These are phyloP conservation scores for Spencermartinsiella europaea DNA, from an alignment of 805 yeast genomes.

Conservation along the genomic window DNA sequence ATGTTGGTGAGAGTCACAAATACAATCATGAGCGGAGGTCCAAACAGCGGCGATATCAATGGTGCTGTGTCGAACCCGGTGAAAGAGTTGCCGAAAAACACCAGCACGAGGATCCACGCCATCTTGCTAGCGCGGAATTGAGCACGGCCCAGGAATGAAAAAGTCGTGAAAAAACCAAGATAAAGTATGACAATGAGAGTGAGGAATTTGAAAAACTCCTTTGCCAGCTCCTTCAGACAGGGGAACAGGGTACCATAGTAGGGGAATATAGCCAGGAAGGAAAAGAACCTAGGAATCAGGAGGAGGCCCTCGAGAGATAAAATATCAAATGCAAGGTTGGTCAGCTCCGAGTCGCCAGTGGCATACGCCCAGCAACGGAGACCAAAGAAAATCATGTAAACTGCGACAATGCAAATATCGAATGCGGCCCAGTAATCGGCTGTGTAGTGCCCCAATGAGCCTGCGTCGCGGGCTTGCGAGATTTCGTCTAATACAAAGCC, in stretches of 20 bases:
- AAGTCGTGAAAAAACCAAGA: conserved; percentile 32
- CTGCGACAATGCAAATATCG: conserved; percentile 24
- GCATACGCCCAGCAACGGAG: conserved; percentile 19
- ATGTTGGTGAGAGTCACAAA: conserved; percentile 30
- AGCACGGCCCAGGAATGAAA: conserved; percentile 29
- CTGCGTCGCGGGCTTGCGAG: conserved; percentile 42
- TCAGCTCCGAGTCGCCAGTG: conserved; percentile 13
- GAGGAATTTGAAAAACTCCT: conserved; percentile 30
- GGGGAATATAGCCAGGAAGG: conserved; percentile 28
- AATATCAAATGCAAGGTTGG: conserved; percentile 26
- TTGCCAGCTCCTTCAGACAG: conserved; percentile 28
- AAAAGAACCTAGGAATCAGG: conserved; percentile 30
- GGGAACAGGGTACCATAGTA: conserved; percentile 33
- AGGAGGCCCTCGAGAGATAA: conserved; percentile 29
- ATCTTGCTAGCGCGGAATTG: conserved; percentile 25
- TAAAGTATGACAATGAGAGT: conserved; percentile 26
- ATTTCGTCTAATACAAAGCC: conserved; percentile 88
- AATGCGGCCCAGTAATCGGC: conserved; percentile 29
- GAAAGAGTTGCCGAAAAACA: conserved; percentile 31
- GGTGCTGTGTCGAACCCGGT: conserved; percentile 32
- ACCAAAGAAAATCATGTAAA: conserved; percentile 20
- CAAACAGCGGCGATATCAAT: conserved; percentile 27
- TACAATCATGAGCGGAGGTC: conserved; percentile 30
- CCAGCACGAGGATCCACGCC: conserved; percentile 31
- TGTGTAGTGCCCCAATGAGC: conserved; percentile 24